phyloP scores from a whole-genome alignment of 2,329 filamentous ascomycete species.

The Pseudogymnoascus sp. region DNA sequence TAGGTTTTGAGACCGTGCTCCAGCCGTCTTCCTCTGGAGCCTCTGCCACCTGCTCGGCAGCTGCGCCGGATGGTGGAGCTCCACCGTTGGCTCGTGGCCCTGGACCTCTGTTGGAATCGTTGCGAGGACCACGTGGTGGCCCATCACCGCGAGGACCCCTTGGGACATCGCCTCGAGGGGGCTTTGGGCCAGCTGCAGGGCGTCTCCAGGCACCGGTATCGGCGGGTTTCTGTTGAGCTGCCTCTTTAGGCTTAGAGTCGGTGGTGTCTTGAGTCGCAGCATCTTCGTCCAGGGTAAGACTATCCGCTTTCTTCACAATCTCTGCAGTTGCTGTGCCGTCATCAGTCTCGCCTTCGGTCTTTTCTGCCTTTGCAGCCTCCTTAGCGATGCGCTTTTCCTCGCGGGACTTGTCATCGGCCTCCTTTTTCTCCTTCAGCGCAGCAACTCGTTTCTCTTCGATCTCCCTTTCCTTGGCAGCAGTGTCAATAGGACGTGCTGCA shows the following conservation, averaged over 20 bases:
- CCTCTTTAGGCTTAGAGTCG: slow-evolving; percentile 43
- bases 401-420: slow-evolving; percentile 47
- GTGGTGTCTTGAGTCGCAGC: slow-evolving; percentile 31
- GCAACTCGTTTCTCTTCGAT: slow-evolving; percentile 82
- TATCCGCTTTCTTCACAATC: slow-evolving; percentile 27
- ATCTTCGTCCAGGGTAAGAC: slow-evolving; percentile 29
- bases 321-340: slow-evolving; percentile 15
- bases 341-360: slow-evolving; percentile 32
- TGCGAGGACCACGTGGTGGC: slow-evolving; percentile 36
- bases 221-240: slow-evolving; percentile 44
- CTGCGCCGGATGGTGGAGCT: slow-evolving; percentile 37
- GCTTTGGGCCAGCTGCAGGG: slow-evolving; percentile 37
- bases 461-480: slow-evolving; percentile 78
- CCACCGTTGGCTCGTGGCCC: slow-evolving; percentile 34
- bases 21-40: slow-evolving; percentile 54
- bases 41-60: slow-evolving; percentile 31
- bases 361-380: slow-evolving; percentile 41
- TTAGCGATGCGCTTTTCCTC: slow-evolving; percentile 61
- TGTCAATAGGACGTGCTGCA: slow-evolving; percentile 89
- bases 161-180: slow-evolving; percentile 28
- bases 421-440: slow-evolving; percentile 72
- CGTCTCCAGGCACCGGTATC: slow-evolving; percentile 58
- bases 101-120: slow-evolving; percentile 33
- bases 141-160: slow-evolving; percentile 33
- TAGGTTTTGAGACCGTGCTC: slow-evolving; percentile 48